Evolutionary conservation across 176 grass and related monocot species (phyloP).

Genomic region (Cocos nucifera): DNA sequence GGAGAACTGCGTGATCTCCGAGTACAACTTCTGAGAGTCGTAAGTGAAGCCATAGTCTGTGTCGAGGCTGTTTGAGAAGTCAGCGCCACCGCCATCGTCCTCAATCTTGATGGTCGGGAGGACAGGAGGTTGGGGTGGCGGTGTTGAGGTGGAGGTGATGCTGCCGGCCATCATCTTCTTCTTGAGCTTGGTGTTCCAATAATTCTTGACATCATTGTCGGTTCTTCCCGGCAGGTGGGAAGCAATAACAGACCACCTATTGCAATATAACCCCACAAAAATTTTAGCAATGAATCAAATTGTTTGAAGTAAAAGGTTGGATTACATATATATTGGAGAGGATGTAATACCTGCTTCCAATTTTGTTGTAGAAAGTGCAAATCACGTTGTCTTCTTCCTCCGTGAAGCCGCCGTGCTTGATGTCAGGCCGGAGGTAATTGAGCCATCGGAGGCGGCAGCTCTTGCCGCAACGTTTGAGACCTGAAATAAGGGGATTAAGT

Average conservation of each 20-base stretch:
- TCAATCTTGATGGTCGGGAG: background rate
- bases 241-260: conserved; percentile 91
- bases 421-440: conserved; percentile 79
- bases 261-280: background rate
- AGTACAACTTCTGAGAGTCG: background rate
- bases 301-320: background rate
- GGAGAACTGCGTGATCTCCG: background rate
- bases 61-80: background rate
- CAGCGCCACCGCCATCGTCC: background rate
- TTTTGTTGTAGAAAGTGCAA: conserved; percentile 46
- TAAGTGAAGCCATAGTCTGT: background rate
- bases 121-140: background rate
- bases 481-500: conserved; percentile 16
- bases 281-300: background rate
- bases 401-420: conserved; percentile 78
- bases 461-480: conserved; percentile 77
- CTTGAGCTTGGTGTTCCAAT: conserved; percentile 99
- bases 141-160: background rate
- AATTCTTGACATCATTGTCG: conserved; percentile 95
- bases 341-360: conserved; percentile 52
- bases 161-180: conserved; percentile 40
- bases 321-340: background rate
- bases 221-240: conserved; percentile 80
- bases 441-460: conserved; percentile 88
- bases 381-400: conserved; percentile 70